phyloP scores from a whole-genome alignment of 2,329 filamentous ascomycete genomes.

The Scedosporium dehoogii region DNA sequence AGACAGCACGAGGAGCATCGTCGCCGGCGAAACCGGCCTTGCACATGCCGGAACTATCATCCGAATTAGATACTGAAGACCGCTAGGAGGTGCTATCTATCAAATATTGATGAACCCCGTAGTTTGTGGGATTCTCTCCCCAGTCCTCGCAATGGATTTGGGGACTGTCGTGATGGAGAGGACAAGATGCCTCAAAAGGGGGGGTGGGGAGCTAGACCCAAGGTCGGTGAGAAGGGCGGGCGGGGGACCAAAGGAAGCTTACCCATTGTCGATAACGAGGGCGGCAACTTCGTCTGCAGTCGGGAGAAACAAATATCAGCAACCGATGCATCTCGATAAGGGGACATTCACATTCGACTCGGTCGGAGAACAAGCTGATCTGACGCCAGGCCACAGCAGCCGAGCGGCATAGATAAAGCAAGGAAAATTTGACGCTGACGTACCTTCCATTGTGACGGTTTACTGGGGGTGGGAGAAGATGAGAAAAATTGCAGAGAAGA shows the following conservation, averaged over 20 bases:
- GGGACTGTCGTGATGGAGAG: neutral
- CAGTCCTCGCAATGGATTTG: neutral
- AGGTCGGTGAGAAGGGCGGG: conserved; percentile 27
- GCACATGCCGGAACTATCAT: conserved; percentile 95
- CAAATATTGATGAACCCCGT: neutral
- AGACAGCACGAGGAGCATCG: conserved; percentile 98
- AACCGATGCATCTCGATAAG: conserved; percentile 8
- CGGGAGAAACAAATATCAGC: conserved; percentile 31
- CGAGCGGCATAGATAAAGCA: neutral
- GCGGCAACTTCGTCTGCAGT: conserved; percentile 96
- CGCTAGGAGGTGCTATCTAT: neutral
- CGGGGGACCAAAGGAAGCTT: conserved; percentile 43
- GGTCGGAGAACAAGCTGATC: neutral
- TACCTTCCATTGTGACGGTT: conserved; percentile 55
- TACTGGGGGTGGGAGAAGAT: conserved; percentile 9
- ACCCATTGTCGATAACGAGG: conserved; percentile 99
- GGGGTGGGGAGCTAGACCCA: conserved; percentile 9
- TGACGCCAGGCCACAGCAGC: neutral
- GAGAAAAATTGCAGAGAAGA: conserved; percentile 11
- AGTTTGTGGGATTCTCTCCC: neutral
- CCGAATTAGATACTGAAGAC: conserved; percentile 2
- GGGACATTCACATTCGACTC: neutral
- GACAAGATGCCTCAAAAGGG: conserved; percentile 8
- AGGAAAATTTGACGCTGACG: conserved; percentile 22
- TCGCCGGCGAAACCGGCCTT: conserved; percentile 99